phyloP scores from a whole-genome alignment of 208 protist genomes.

The Crithidia sp. region DNA sequence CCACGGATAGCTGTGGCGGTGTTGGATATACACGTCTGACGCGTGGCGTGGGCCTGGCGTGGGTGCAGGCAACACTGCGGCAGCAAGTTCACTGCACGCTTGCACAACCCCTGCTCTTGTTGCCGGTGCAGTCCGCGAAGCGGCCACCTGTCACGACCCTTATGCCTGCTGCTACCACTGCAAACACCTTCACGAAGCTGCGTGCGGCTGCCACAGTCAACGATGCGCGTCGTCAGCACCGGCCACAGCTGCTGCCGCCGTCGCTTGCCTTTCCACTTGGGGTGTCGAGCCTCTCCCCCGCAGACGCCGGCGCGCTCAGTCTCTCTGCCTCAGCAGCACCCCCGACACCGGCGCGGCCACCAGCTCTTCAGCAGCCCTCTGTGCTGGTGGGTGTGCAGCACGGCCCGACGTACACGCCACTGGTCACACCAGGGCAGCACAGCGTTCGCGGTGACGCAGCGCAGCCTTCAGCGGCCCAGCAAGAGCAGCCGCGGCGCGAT shows the following conservation, averaged over 20 bases:
- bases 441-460: not conserved
- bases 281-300: not conserved
- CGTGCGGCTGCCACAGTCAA: not conserved
- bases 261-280: not conserved
- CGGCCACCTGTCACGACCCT: not conserved
- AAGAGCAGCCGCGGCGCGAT: not conserved
- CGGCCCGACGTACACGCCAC: not conserved
- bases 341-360: not conserved
- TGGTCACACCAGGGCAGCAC: not conserved
- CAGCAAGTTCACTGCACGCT: constrained; percentile 21
- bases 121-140: not conserved
- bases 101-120: constrained; percentile 20
- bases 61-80: constrained; percentile 22
- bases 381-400: too few species aligned
- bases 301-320: not conserved
- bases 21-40: not conserved
- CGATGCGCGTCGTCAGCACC: not conserved
- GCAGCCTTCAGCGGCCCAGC: not conserved
- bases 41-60: constrained; percentile 11
- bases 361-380: not conserved
- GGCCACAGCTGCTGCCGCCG: not conserved
- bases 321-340: not conserved
- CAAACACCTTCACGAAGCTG: not conserved
- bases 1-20: not conserved
- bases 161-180: not conserved